These are phyloP conservation scores for Panicum miliaceum DNA, from an alignment of 176 grass and related monocot genomes.

Conservation along the genomic window DNA sequence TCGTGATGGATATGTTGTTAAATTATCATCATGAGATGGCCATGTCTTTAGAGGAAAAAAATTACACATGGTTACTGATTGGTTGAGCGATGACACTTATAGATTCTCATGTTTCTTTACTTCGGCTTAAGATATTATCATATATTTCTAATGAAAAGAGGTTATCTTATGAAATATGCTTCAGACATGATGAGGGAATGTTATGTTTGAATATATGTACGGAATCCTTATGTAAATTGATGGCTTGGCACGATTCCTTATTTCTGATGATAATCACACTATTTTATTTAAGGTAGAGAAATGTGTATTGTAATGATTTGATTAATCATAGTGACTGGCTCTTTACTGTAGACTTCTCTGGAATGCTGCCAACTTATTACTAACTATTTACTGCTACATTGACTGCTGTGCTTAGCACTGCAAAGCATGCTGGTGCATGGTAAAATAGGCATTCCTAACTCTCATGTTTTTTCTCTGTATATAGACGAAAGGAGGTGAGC, in stretches of 20 bases:
- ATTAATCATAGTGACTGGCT: slow-evolving; percentile 5
- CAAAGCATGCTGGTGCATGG: neutral
- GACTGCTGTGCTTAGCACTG: neutral
- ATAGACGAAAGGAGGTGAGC: slow-evolving; percentile 77
- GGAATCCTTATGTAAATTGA: neutral
- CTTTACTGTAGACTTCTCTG: neutral
- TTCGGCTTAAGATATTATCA: neutral
- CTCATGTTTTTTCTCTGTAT: slow-evolving; percentile 25
- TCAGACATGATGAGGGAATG: too few species aligned
- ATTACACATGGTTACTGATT: neutral
- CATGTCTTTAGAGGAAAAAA: neutral
- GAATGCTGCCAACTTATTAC: neutral
- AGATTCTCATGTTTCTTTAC: neutral
- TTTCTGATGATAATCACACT: neutral
- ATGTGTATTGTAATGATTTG: neutral
- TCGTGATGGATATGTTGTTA: neutral
- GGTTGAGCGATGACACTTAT: neutral
- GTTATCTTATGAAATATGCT: neutral
- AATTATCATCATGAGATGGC: neutral
- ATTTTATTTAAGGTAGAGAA: slow-evolving; percentile 24
- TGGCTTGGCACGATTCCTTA: slow-evolving; percentile 14
- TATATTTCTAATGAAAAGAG: neutral
- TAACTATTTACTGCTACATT: neutral
- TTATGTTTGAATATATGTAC: neutral
- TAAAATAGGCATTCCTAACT: slow-evolving; percentile 14